These are phyloP conservation scores for Solanum corneliomulleri DNA, from an alignment of 257 asterid species.

Conservation along the genomic window DNA sequence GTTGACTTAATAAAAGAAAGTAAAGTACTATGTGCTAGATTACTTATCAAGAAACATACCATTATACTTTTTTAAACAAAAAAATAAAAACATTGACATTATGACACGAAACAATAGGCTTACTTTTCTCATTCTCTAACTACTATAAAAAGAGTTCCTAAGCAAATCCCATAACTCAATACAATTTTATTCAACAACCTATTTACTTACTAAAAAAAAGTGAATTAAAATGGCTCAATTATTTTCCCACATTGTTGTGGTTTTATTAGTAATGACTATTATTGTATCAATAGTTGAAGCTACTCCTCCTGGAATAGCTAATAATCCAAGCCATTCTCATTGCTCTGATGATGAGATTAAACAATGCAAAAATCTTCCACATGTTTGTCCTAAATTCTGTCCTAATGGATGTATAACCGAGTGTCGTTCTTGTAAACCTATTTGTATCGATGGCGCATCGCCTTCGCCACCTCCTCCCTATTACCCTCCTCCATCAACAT, in stretches of 20 bases:
- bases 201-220: neutral
- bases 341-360: constrained; percentile 25
- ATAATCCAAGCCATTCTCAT: constrained; percentile 33
- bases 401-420: constrained; percentile 31
- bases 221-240: neutral
- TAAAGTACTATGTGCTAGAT: neutral
- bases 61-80: neutral
- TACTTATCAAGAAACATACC: neutral
- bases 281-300: constrained; percentile 4
- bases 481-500: neutral
- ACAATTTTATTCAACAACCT: neutral
- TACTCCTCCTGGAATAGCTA: constrained; percentile 39
- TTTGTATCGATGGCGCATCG: constrained; percentile 10
- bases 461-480: neutral
- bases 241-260: neutral
- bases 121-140: neutral
- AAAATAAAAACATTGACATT: neutral
- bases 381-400: constrained; percentile 51
- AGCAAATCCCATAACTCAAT: neutral
- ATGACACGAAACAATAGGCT: neutral
- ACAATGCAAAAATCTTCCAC: constrained; percentile 34
- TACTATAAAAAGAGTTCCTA: neutral
- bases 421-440: constrained; percentile 36
- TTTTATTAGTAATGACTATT: neutral
- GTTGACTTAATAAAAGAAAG: neutral